Percentiles rank a stretch among this genome's conserved stretches.
These are phyloP conservation scores for Saccharomyces mikatae DNA, from an alignment of 805 yeast genomes.

Conservation along the genomic window DNA sequence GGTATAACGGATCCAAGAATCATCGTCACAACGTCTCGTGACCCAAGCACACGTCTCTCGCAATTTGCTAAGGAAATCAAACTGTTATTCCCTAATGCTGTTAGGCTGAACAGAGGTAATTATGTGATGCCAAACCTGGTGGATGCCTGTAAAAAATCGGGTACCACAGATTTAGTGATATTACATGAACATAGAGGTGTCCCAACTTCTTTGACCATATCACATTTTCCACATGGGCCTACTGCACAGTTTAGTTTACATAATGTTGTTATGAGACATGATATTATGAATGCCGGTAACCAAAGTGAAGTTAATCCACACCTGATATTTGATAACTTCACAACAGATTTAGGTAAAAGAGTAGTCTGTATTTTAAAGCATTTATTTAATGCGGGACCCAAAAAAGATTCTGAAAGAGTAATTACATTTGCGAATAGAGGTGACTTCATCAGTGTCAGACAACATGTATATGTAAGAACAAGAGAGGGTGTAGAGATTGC, in stretches of 20 bases:
- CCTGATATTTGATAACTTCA: conserved; percentile 83
- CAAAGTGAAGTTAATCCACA: conserved; percentile 92
- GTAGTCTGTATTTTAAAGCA: conserved; percentile 77
- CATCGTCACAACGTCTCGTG: conserved; percentile 87
- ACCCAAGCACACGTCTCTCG: conserved; percentile 74
- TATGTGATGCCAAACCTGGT: conserved; percentile 79
- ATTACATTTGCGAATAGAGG: conserved; percentile 84
- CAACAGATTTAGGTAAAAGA: conserved; percentile 71
- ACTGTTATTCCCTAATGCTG: conserved; percentile 79
- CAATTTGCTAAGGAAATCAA: conserved; percentile 92
- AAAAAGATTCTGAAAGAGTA: conserved; percentile 82
- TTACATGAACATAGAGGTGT: conserved; percentile 97
- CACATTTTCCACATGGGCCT: conserved; percentile 98
- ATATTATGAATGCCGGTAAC: conserved; percentile 75
- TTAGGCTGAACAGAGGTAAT: conserved; percentile 89
- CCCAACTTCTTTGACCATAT: conserved; percentile 85
- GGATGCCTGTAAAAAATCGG: conserved; percentile 71
- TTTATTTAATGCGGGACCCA: conserved; percentile 94
- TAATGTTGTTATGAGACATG: conserved; percentile 91
- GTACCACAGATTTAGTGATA: conserved; percentile 75
- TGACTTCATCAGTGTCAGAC: conserved; percentile 90
- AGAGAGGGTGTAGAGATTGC: conserved; percentile 85
- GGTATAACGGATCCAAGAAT: conserved; percentile 88
- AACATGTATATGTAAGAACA: conserved; percentile 86
- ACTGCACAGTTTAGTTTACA: conserved; percentile 90